Evolutionary conservation across 768 basidiomycete species (phyloP), one percentile per base, ranked within the genome.

Genomic region (Sporobolomyces phaffii): DNA sequence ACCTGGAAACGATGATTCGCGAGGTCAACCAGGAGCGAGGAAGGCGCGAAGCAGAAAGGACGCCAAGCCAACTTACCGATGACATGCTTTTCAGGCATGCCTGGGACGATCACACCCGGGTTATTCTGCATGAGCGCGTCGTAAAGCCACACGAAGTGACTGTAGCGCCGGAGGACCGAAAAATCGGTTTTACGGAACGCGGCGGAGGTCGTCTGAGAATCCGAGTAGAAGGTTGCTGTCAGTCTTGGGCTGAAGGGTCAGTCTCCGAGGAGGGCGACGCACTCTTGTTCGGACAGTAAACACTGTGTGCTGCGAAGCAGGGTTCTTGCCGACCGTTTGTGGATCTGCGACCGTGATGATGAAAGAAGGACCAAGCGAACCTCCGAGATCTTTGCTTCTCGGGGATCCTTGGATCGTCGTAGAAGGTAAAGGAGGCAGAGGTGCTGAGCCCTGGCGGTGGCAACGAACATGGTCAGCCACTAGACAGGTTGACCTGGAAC

Each of bases 141-240:
- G 77, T 90, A 96, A 1, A 99, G 78, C 96, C 96, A 98, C 24
- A 97, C 83, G 74, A 98, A 99, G 78, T 99, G 94, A 9, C 90
- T 91, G 78, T 96, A 99, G 36, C 96, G 86, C n/a, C 96, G 84
- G 2, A 99, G 85, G 57, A 97, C 96, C 3, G 92, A 93, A 77
- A 96, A 94, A 1, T 85, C 80, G 1, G 86, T 84, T 80, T 89
- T 90, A 70, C 86, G 84, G 79, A 84, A 98, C 29, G 87, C 43
- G 24, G 48, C 34, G 11, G 68, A 61, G 20, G 68, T 63, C 1
- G 73, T 76, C 61, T 68, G 15, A 15, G 43, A 48, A 33, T n/a
- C n/a, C 34, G 51, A 31, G 60, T 40, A 41, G 26, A 28, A 49
- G 38, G 28, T 58, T 53, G 57, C 62, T n/a, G n/a, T 45, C 54